Conservation (phyloP, 441 rosid species). For the Macaranga tanarius region DNA sequence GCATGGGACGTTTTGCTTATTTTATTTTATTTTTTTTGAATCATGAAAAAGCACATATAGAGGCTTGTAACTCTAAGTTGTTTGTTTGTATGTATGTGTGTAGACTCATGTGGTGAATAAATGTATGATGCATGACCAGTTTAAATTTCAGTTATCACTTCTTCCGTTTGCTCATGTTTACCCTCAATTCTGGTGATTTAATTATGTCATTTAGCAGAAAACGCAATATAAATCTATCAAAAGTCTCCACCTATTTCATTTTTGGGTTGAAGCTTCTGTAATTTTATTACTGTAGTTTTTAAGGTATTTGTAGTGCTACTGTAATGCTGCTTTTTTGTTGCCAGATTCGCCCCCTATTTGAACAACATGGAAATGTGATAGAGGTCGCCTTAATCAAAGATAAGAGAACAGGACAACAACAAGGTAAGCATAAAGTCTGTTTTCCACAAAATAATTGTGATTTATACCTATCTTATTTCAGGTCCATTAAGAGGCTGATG, state of each 20-base stretch:
- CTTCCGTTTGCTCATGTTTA: not conserved
- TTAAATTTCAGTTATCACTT: not conserved
- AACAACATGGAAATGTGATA: constrained; percentile 82
- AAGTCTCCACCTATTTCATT: not conserved
- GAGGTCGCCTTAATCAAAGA: constrained; percentile 98
- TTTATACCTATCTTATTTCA: constrained; percentile 60
- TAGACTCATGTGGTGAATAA: too few species aligned
- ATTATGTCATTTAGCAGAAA: not conserved
- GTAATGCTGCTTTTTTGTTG: constrained; percentile 19
- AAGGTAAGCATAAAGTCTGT: constrained; percentile 63
- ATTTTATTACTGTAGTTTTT: not conserved
- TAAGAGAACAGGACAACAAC: constrained; percentile 96
- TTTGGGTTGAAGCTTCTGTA: not conserved
- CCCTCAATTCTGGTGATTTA: not conserved
- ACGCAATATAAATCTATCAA: not conserved
- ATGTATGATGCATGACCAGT: not conserved
- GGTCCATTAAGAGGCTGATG: constrained; percentile 94
- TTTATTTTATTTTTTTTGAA: not conserved
- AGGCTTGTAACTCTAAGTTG: not conserved
- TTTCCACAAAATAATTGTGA: constrained; percentile 42
- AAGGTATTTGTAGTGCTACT: not conserved
- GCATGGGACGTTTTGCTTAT: not conserved
- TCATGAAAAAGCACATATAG: not conserved
- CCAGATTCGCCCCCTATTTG: constrained; percentile 87
- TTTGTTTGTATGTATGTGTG: too few species aligned